A percentile compares a stretch with the other conserved stretches of the same genome.
These are phyloP conservation scores for Hyphodiscus sp. DNA, from an alignment of 2,329 filamentous ascomycete genomes.

Conservation along the genomic window DNA sequence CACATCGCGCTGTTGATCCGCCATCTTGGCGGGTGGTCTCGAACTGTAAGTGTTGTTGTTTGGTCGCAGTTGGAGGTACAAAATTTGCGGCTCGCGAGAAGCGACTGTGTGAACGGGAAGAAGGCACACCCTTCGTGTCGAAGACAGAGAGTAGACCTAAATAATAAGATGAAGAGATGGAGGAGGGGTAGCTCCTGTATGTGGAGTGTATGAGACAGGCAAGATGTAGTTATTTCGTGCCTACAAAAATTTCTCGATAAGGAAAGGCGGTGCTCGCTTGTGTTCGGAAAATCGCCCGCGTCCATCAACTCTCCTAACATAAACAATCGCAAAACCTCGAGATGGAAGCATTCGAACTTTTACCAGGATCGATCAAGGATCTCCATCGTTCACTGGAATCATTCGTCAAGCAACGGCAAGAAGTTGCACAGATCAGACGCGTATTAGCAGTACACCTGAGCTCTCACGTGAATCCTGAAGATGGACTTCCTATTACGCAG, in stretches of 20 bases:
- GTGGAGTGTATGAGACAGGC: no score
- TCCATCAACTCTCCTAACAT: no score
- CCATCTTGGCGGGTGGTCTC: slow-evolving; percentile 45
- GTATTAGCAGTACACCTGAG: slow-evolving; percentile 48
- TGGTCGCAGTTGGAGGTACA: not conserved
- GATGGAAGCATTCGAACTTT: slow-evolving; percentile 19
- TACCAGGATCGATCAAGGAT: slow-evolving; percentile 32
- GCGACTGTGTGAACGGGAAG: not conserved
- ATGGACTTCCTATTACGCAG: slow-evolving; percentile 31
- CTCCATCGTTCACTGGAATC: slow-evolving; percentile 42
- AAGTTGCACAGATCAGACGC: slow-evolving; percentile 49
- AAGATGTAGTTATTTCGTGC: no score
- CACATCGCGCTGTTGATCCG: slow-evolving; percentile 72
- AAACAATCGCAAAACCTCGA: not conserved
- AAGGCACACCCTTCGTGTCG: not conserved
- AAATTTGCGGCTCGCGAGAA: not conserved
- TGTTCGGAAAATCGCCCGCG: no score
- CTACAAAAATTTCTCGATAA: no score
- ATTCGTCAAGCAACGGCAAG: slow-evolving; percentile 51
- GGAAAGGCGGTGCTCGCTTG: not conserved
- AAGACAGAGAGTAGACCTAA: not conserved
- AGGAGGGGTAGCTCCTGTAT: not conserved
- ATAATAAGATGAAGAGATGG: not conserved
- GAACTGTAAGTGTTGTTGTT: not conserved
- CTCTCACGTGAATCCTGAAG: slow-evolving; percentile 33